Evolutionary conservation across 1,139 yeast species (phyloP).

Genomic region (Geotrichum fermentans): DNA sequence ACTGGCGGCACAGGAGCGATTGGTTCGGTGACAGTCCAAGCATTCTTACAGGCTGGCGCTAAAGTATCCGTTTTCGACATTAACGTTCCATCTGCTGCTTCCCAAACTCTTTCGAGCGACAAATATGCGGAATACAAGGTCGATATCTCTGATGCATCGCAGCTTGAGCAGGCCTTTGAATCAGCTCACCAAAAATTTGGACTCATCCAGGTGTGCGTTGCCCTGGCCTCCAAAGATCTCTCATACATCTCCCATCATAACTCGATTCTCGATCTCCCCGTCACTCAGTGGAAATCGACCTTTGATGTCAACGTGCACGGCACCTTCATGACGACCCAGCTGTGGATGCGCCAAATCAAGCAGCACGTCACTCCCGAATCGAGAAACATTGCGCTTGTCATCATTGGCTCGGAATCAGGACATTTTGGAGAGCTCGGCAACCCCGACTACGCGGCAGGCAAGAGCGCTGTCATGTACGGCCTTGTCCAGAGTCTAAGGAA

Average conservation of each 20-base stretch:
- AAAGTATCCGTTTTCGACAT: constrained; percentile 16
- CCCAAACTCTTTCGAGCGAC: not conserved
- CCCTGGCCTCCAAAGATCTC: constrained; percentile 19
- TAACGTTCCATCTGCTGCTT: not conserved
- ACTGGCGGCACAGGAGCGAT: constrained; percentile 20
- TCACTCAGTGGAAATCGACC: constrained; percentile 18
- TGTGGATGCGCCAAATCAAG: constrained; percentile 15
- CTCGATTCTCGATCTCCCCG: constrained; percentile 14
- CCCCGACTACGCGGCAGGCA: constrained; percentile 21
- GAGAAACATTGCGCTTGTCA: constrained; percentile 15
- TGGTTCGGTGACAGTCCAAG: constrained; percentile 13
- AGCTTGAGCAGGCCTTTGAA: constrained; percentile 10
- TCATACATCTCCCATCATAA: constrained; percentile 17
- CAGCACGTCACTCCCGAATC: not conserved
- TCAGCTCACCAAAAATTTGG: constrained; percentile 16
- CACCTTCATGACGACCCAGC: constrained; percentile 15
- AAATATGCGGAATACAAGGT: constrained; percentile 9
- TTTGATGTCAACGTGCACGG: constrained; percentile 18
- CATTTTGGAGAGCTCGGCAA: constrained; percentile 20
- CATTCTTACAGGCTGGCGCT: constrained; percentile 15
- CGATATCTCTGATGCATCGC: constrained; percentile 16
- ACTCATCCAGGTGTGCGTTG: constrained; percentile 20
- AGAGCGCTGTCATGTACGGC: constrained; percentile 20
- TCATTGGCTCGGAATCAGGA: constrained; percentile 22
- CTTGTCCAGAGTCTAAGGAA: constrained; percentile 16